A percentile compares a stretch with the other conserved stretches of the same genome.
These are phyloP conservation scores for Hymenoscyphus repandus DNA, from an alignment of 2,329 filamentous ascomycete species.

Conservation along the genomic window DNA sequence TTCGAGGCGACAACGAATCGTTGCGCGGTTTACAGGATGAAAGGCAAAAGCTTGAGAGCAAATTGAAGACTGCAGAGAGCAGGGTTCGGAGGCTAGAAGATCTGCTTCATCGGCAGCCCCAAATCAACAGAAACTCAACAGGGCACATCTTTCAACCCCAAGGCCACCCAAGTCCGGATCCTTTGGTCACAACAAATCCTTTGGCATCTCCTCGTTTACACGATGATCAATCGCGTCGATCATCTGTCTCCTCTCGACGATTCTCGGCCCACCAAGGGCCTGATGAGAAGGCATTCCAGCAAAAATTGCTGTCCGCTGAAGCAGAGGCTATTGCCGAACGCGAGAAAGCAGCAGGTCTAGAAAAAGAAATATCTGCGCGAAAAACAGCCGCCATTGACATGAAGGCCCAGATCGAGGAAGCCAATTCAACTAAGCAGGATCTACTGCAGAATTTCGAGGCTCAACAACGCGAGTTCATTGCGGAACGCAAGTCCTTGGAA, in stretches of 20 bases:
- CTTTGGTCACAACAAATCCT: slow-evolving; percentile 41
- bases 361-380: slow-evolving; percentile 62
- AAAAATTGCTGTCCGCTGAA: slow-evolving; percentile 65
- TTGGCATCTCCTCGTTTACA: slow-evolving; percentile 25
- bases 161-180: slow-evolving; percentile 39
- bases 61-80: slow-evolving; percentile 78
- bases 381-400: slow-evolving; percentile 54
- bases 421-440: slow-evolving; percentile 87
- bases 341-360: slow-evolving; percentile 59
- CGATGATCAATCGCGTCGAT: slow-evolving; percentile 49
- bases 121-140: slow-evolving; percentile 48
- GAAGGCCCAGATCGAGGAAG: slow-evolving; percentile 72
- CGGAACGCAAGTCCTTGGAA: slow-evolving; percentile 78
- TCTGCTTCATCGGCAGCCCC: slow-evolving; percentile 76
- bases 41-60: slow-evolving; percentile 68
- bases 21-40: slow-evolving; percentile 74
- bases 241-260: slow-evolving; percentile 55
- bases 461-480: slow-evolving; percentile 79
- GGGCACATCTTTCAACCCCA: slow-evolving; percentile 51
- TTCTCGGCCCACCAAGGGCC: slow-evolving; percentile 54
- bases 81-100: slow-evolving; percentile 89
- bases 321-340: slow-evolving; percentile 71
- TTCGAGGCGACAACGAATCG: slow-evolving; percentile 83
- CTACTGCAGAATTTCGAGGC: slow-evolving; percentile 93
- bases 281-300: slow-evolving; percentile 56